Evolutionary conservation across 2,329 filamentous ascomycete species (phyloP).

Genomic region (Emmonsiellopsis sp.): DNA sequence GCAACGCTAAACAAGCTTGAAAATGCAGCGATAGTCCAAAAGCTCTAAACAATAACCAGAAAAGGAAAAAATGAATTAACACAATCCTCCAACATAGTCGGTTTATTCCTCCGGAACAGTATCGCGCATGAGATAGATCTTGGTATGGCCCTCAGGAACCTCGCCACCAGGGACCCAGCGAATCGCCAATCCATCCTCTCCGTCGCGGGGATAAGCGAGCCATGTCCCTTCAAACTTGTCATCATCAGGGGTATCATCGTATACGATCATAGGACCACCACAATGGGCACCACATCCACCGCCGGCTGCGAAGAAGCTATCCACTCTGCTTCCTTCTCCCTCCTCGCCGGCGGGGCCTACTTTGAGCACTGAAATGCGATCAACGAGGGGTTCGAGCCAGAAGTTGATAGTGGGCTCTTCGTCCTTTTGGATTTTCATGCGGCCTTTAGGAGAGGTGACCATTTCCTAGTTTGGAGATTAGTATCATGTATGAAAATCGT

Average conservation of each 20-base stretch:
- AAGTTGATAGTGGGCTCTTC: too few species aligned
- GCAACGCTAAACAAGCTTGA: background rate
- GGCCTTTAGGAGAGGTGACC: too few species aligned
- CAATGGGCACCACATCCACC: slow-evolving; percentile 1
- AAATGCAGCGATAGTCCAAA: too few species aligned
- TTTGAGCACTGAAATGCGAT: too few species aligned
- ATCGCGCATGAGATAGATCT: slow-evolving; percentile 1
- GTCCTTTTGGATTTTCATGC: too few species aligned
- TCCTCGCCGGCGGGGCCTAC: too few species aligned
- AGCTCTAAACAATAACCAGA: background rate
- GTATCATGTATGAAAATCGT: too few species aligned
- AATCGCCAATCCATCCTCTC: background rate
- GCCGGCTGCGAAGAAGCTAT: background rate
- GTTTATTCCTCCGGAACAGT: background rate
- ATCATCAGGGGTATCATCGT: background rate
- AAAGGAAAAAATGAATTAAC: background rate
- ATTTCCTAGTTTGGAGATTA: too few species aligned
- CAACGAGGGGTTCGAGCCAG: too few species aligned
- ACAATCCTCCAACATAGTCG: background rate
- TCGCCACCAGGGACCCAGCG: background rate
- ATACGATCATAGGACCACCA: background rate
- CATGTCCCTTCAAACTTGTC: background rate
- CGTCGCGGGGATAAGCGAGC: background rate
- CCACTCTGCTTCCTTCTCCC: background rate
- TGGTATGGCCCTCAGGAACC: background rate